These are phyloP conservation scores for Guillardia theta DNA, from an alignment of 78 protist genomes.

Conservation along the genomic window DNA sequence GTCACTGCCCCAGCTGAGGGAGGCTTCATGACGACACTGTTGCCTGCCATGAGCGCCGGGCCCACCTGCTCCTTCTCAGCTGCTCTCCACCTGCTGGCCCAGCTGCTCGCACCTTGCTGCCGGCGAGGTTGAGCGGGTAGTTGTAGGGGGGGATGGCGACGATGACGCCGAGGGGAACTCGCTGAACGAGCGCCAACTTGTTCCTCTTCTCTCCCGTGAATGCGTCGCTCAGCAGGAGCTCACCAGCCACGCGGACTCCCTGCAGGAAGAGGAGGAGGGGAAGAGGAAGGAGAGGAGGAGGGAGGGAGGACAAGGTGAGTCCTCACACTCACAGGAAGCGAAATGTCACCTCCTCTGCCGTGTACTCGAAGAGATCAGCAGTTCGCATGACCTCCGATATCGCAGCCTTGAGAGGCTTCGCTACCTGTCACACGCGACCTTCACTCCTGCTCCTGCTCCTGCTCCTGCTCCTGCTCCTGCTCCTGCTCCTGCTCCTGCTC, in stretches of 20 bases:
- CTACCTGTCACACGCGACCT: no score
- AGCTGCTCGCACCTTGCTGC: no score
- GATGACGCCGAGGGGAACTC: not conserved
- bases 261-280: not conserved
- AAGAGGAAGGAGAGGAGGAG: not conserved
- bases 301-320: not conserved
- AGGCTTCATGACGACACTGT: not conserved
- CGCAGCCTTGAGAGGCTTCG: not conserved
- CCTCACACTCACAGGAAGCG: not conserved
- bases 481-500: no score
- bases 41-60: conserved; percentile 3
- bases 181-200: not conserved
- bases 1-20: not conserved
- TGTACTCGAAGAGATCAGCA: not conserved
- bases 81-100: no score
- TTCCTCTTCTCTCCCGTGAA: not conserved
- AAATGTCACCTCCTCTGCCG: not conserved
- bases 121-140: conserved; percentile 10
- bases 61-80: no score
- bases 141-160: not conserved
- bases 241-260: not conserved
- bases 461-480: no score
- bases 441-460: no score
- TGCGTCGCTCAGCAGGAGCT: not conserved
- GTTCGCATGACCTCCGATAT: not conserved